phyloP scores from a whole-genome alignment of 2,329 filamentous ascomycete species.

The Calonectria hongkongensis region DNA sequence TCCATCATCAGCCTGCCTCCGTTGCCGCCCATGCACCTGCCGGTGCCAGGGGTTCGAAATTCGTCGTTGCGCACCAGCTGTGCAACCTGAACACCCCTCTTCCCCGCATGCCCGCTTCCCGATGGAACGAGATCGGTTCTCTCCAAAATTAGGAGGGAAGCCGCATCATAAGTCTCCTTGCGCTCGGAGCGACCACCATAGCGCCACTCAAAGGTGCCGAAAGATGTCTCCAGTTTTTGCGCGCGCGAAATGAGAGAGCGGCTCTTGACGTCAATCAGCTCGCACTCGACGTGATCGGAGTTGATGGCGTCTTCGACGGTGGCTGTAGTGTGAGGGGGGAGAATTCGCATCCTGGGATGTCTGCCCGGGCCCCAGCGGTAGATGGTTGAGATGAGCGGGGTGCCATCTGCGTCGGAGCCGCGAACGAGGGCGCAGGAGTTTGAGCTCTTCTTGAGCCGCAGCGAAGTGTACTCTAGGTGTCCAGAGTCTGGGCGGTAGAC shows the following conservation, averaged over 20 bases:
- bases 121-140: slow-evolving; percentile 29
- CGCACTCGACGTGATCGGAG: slow-evolving; percentile 22
- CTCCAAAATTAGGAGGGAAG: slow-evolving; percentile 47
- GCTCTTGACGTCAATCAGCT: slow-evolving; percentile 44
- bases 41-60: slow-evolving; percentile 46
- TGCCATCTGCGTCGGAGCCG: slow-evolving; percentile 27
- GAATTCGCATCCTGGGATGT: slow-evolving; percentile 45
- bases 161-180: slow-evolving; percentile 36
- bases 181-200: slow-evolving; percentile 44
- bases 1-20: slow-evolving; percentile 50
- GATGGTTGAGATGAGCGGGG: slow-evolving; percentile 48
- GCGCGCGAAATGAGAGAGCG: slow-evolving; percentile 44
- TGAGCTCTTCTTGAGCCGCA: slow-evolving; percentile 46
- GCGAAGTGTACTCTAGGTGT: slow-evolving; percentile 43
- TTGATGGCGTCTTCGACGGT: slow-evolving; percentile 47
- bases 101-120: not conserved
- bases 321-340: slow-evolving; percentile 22
- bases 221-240: slow-evolving; percentile 47
- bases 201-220: slow-evolving; percentile 49
- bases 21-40: slow-evolving; percentile 47
- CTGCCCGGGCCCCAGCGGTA: slow-evolving; percentile 49
- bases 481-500: slow-evolving; percentile 18
- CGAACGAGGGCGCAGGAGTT: slow-evolving; percentile 52
- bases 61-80: slow-evolving; percentile 48
- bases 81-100: slow-evolving; percentile 40